A percentile compares a stretch with the other conserved stretches of the same genome.
Evolutionary conservation across 768 basidiomycete genomes (phyloP).

Genomic region (Amanita polypyramis): DNA sequence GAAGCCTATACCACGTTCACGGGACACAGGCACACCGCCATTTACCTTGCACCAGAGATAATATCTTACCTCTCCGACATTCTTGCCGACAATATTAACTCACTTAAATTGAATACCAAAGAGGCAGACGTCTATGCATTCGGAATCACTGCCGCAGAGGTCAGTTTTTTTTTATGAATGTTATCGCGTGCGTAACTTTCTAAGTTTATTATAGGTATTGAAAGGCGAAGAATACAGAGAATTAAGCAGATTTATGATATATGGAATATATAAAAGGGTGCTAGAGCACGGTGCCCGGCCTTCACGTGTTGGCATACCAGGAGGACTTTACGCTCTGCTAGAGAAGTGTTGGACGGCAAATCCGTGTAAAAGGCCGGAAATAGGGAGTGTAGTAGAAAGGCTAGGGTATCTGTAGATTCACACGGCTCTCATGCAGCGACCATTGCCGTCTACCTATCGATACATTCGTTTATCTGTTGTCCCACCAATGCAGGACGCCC

Average conservation of each 20-base stretch:
- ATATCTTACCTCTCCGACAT: background rate
- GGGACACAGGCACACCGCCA: background rate
- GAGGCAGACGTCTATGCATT: constrained; percentile 3
- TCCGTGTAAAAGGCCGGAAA: no score
- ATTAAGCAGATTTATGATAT: background rate
- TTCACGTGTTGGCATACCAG: background rate
- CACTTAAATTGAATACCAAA: background rate
- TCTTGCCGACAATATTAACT: background rate
- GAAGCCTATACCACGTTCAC: background rate
- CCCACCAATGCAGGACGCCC: constrained; percentile 28
- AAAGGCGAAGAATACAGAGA: background rate
- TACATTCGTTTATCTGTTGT: constrained; percentile 36
- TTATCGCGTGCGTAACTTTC: background rate
- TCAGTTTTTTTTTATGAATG: background rate
- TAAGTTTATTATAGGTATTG: background rate
- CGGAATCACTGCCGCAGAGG: background rate
- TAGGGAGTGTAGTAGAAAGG: no score
- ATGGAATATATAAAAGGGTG: background rate
- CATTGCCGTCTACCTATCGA: constrained; percentile 22
- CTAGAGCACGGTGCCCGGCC: background rate
- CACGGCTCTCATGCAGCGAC: constrained; percentile 16
- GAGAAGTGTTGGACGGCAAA: no score
- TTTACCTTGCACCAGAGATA: background rate
- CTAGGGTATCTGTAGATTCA: no score
- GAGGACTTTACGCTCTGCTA: no score